Conservation (phyloP, 345 rosid species). For the Firmiana major region DNA sequence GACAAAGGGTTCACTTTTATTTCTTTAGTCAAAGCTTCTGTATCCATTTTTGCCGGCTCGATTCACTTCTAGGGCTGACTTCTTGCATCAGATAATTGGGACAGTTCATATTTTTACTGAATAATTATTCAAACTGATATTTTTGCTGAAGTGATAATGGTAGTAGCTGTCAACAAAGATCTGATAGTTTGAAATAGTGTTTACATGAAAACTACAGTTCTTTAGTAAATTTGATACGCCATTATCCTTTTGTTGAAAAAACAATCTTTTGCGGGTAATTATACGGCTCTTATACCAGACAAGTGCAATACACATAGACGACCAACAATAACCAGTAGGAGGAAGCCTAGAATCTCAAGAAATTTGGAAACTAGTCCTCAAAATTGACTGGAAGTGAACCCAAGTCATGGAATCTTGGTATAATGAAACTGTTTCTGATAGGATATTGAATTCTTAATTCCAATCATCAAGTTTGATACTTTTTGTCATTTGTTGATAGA, state of each 20-base stretch:
- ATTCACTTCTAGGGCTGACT: no score
- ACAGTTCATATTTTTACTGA: neutral
- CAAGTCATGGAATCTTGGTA: neutral
- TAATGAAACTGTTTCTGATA: no score
- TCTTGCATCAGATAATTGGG: neutral
- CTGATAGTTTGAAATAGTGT: neutral
- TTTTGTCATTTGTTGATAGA: no score
- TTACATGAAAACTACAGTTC: neutral
- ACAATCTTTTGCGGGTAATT: neutral
- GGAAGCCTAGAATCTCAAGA: neutral
- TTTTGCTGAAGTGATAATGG: neutral
- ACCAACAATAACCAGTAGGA: neutral
- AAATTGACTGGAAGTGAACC: neutral
- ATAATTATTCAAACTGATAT: no score
- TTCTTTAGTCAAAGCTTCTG: no score
- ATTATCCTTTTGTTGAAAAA: neutral
- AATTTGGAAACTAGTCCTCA: neutral
- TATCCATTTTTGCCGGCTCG: neutral
- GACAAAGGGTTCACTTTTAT: neutral
- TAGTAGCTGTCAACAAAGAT: neutral
- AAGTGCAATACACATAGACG: neutral
- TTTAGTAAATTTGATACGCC: neutral
- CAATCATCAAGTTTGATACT: no score
- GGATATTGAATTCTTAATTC: no score
- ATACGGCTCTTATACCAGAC: neutral